Percentiles rank a stretch among this genome's conserved stretches.
Conservation (phyloP, 1,284 basidiomycete genomes). For the Meripilus lineatus region DNA sequence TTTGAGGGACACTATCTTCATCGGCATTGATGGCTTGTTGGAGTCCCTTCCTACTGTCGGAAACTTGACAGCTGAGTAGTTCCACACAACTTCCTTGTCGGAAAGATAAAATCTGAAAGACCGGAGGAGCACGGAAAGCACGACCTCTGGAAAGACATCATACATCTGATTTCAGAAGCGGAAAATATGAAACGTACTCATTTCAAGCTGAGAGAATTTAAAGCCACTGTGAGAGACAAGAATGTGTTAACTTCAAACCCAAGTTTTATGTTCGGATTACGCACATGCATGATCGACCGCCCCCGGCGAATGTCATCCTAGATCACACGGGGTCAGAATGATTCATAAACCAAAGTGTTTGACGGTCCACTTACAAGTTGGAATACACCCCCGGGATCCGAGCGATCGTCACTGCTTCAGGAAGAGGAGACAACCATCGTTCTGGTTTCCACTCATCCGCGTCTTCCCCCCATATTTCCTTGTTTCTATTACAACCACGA, state of each 20-base stretch:
- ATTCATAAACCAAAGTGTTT: background rate
- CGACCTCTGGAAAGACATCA: background rate
- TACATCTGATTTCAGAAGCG: background rate
- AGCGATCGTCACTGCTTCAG: no score
- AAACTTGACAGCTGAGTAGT: background rate
- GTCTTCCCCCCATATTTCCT: constrained; percentile 52
- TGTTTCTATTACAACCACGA: constrained; percentile 37
- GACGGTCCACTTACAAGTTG: no score
- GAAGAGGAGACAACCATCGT: no score
- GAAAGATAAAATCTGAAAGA: background rate
- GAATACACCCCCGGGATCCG: no score
- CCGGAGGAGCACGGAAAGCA: background rate
- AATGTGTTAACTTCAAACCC: background rate
- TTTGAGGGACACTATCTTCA: background rate
- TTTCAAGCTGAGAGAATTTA: no score
- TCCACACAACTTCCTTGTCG: background rate
- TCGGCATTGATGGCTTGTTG: background rate
- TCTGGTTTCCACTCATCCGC: constrained; percentile 42
- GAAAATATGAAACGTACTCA: background rate
- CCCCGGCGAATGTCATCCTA: constrained; percentile 2
- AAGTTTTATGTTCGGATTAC: background rate
- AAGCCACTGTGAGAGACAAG: background rate
- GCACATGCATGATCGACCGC: background rate
- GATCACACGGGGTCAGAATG: background rate
- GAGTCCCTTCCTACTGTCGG: background rate